Percentiles rank a stretch among this genome's conserved stretches.
phyloP scores from a whole-genome alignment of 2,329 filamentous ascomycete genomes.

The Neurospora sp. region DNA sequence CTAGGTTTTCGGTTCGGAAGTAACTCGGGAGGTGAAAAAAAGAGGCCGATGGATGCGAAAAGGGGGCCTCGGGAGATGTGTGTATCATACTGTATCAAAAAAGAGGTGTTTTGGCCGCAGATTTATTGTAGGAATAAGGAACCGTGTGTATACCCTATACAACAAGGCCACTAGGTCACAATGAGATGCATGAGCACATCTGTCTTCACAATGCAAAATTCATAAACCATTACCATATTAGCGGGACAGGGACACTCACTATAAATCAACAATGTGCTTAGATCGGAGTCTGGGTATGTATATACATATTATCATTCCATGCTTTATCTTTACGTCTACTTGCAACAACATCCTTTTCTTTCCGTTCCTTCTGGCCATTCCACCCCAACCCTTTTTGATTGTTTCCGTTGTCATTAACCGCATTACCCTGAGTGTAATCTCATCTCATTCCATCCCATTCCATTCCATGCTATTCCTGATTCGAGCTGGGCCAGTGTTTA shows the following conservation, averaged over 20 bases:
- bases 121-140: neutral
- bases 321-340: neutral
- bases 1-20: constrained; percentile 27
- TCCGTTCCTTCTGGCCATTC: neutral
- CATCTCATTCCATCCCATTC: neutral
- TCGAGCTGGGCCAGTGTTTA: neutral
- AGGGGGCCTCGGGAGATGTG: neutral
- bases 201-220: neutral
- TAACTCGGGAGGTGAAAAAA: neutral
- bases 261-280: neutral
- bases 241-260: no score
- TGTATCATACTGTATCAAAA: neutral
- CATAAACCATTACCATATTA: neutral
- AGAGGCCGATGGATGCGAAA: neutral
- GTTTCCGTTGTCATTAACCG: neutral
- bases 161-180: neutral
- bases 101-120: neutral
- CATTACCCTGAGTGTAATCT: neutral
- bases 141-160: neutral
- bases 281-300: neutral
- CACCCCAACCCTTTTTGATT: neutral
- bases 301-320: neutral
- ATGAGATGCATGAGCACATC: neutral
- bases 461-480: neutral
- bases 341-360: neutral